phyloP scores from a whole-genome alignment of 768 basidiomycete species.

The Serendipita indica region DNA sequence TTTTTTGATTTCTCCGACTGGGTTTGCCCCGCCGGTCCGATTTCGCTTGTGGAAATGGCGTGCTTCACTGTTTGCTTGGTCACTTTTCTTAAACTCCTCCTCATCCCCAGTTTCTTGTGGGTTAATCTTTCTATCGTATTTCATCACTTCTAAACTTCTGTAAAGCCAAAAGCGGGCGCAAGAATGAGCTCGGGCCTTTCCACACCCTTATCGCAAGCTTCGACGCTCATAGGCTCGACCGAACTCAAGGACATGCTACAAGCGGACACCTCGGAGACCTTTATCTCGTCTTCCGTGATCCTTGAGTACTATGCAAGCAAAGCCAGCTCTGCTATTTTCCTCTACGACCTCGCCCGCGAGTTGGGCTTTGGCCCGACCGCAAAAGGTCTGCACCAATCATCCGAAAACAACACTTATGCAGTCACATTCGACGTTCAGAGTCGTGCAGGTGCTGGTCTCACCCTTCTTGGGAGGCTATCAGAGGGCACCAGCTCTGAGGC shows the following conservation, averaged over 20 bases:
- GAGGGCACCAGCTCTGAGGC: conserved; percentile 63
- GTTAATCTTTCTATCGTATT: neutral
- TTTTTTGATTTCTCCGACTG: neutral
- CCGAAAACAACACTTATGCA: conserved; percentile 25
- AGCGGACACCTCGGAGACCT: neutral
- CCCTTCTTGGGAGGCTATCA: conserved; percentile 53
- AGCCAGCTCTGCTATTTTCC: conserved; percentile 52
- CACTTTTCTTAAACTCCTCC: neutral
- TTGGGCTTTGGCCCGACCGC: conserved; percentile 66
- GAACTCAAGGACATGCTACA: conserved; percentile 6
- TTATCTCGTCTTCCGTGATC: conserved; percentile 19
- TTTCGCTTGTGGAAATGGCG: neutral
- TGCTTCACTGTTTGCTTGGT: neutral
- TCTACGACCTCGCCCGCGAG: conserved; percentile 74
- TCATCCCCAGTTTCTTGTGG: neutral
- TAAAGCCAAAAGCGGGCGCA: too few relatives aligned
- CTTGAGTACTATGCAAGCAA: conserved; percentile 55
- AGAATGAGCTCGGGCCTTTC: conserved; percentile 9
- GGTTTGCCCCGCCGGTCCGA: neutral
- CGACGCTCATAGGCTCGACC: conserved; percentile 9
- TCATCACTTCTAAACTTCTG: neutral
- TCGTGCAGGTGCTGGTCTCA: conserved; percentile 68
- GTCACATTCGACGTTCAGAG: conserved; percentile 44
- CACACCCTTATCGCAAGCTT: conserved; percentile 11
- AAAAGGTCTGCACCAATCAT: conserved; percentile 42